These are phyloP conservation scores for Candida sithepensis DNA, from an alignment of 805 yeast species.

Conservation along the genomic window DNA sequence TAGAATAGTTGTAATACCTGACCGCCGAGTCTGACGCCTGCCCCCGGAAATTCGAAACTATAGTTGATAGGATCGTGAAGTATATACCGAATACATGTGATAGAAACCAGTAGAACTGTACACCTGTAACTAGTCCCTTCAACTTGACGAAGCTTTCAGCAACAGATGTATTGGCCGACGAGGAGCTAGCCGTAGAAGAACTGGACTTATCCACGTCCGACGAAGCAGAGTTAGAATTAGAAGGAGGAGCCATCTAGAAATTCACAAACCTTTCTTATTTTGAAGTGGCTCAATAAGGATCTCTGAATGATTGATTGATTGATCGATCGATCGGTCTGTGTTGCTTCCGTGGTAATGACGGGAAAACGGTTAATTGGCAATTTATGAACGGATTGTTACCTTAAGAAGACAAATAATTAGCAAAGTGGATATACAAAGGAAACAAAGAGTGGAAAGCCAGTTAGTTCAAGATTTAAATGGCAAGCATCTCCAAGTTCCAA, in stretches of 20 bases:
- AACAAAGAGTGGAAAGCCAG: background rate
- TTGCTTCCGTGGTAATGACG: no score
- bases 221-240: background rate
- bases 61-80: constrained; percentile 37
- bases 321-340: no score
- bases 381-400: no score
- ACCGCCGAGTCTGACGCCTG: constrained; percentile 27
- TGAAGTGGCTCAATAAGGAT: no score
- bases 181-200: no score
- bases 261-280: no score
- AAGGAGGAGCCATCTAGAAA: background rate
- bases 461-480: no score
- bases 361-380: no score
- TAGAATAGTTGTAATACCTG: constrained; percentile 38
- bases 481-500: no score
- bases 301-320: no score
- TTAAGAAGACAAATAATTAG: no score
- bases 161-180: background rate
- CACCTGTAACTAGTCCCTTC: constrained; percentile 32
- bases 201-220: background rate
- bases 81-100: constrained; percentile 52
- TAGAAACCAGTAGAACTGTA: constrained; percentile 68
- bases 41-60: constrained; percentile 40
- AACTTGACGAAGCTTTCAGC: constrained; percentile 6
- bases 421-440: no score